Base-by-base conservation (phyloP, 2,329 filamentous ascomycete species). In the Calonectria ilicicola region DNA sequence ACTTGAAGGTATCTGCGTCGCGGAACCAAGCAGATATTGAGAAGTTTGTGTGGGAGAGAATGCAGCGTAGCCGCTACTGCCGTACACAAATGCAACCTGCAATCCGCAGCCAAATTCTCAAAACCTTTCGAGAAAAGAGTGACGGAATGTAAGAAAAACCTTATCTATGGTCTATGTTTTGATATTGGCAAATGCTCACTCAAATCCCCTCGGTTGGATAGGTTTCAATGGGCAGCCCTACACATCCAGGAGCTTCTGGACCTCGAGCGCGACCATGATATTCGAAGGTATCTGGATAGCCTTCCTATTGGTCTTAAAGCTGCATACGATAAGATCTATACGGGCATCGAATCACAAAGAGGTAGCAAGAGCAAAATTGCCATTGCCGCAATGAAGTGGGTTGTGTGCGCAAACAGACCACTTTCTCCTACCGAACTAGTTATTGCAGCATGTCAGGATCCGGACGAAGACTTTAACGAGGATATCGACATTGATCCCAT, bases 211-310 rank as follows among this genome's bases (percentile, higher is more conserved):
- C 14, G 5, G 29, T 7, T 42, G n/a, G 21, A 5, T 32, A 77
- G 75, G 74, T 77, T 77, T 19, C 76, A 72, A 51, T 77, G 76
- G 76, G 76, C 74, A 19, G 53, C 71, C 2, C 68, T 77, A 2
- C 74, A 77, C n/a, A 73, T 74, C 21, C 46, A 69, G 2, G 69
- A 71, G 9, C 66, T 76, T 2, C 19, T 73, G 10, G 58, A 63
- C 5, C 46, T 58, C 5, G 42, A 56, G 5, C 29, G 65, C 5
- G 29, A 75, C 23, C 40, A 58, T 5, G 76, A 75, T 38, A 66
- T 77, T 14, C 14, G 66, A 7, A 44, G 58, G 8, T 76, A 75
- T 47, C 27, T 68, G 8, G 51, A 56, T 14, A 51, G 53, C 12
- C 40, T 74, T 3, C 76, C 74, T 5, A 8, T 19, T 0, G 64